These are phyloP conservation scores for Epichloe amarillans DNA, from an alignment of 2,329 filamentous ascomycete species.

Conservation along the genomic window DNA sequence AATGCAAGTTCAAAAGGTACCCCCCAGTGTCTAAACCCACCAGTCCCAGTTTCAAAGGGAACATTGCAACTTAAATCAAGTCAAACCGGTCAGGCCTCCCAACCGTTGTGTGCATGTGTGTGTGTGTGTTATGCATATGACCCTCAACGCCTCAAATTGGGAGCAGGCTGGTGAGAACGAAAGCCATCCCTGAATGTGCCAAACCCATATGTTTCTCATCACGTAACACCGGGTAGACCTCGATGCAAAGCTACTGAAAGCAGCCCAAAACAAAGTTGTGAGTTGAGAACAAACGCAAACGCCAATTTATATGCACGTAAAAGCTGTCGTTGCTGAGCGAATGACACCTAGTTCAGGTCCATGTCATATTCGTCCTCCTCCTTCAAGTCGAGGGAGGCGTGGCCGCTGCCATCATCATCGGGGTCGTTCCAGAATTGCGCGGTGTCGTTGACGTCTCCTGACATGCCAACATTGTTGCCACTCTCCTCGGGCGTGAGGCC, in stretches of 20 bases:
- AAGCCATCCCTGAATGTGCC: not conserved
- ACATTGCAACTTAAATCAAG: not conserved
- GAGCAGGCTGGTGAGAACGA: not conserved
- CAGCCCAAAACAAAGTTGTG: not conserved
- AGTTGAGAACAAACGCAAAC: constrained; percentile 5
- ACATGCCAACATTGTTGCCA: constrained; percentile 20
- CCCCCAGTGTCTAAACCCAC: not conserved
- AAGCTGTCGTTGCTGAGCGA: constrained; percentile 4
- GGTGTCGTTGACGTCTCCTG: constrained; percentile 34
- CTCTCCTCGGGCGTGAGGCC: constrained; percentile 27
- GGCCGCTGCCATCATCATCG: constrained; percentile 59
- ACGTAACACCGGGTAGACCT: not conserved
- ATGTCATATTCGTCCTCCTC: constrained; percentile 91
- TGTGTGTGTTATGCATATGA: constrained; percentile 4
- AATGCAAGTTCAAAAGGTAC: not conserved
- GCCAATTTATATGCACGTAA: constrained; percentile 10
- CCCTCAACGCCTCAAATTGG: constrained; percentile 4
- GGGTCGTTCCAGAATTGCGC: constrained; percentile 54
- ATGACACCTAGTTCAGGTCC: constrained; percentile 41
- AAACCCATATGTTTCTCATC: not conserved
- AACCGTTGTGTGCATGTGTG: not conserved
- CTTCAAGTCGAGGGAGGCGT: constrained; percentile 62
- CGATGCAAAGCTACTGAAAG: not conserved
- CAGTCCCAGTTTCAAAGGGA: not conserved
- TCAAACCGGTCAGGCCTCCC: not conserved